Base-by-base conservation (phyloP, 2,329 filamentous ascomycete species). In the Myriosclerotinia curreyana region DNA sequence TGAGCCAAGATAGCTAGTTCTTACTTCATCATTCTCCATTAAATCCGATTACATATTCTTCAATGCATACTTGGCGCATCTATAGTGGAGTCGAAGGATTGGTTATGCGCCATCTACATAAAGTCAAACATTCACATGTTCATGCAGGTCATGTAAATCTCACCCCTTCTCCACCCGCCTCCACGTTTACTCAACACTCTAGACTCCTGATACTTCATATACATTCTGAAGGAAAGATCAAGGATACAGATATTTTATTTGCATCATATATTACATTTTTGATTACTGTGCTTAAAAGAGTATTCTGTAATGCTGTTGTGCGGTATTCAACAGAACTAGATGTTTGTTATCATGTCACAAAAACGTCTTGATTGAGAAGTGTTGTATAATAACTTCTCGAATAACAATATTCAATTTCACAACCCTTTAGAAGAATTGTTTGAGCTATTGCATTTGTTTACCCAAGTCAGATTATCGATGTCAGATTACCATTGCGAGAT, bases 21-120 rank as follows among this genome's bases (percentile, higher is more conserved):
- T 15, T 15, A 40, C 28, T 25, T 60, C 31, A 25, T 50, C 44
- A 28, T 25, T 50, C 44, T 14, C 44, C 42, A 38, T 36, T 49
- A 28, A 59, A 46, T 22, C 42, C 7, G 28, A 49, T 59, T 59
- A 46, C 20, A 48, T 46, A 59, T 48, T 36, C 20, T 48, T 36
- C 20, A 11, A 22, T 2, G 4, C 20, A 48, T 48, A 22, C 55
- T 48, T 22, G 31, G 28, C 55, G 42, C 55, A 34, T 52, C 14
- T 20, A 2, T 14, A 20, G 14, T 52, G 14, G 25, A 5, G 25
- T 5, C 5, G 17, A n/a, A n/a, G n/a, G n/a, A 34, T 34, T 6
- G 28, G 28, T 31, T 7, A 20, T 20, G 15, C 25, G 28, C 6
- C 8, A 31, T 14, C 25, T 4, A 34, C 44, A n/a, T 22, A 48